Base-by-base conservation (phyloP, 257 asterid genomes). In the Ilex asprella region DNA sequence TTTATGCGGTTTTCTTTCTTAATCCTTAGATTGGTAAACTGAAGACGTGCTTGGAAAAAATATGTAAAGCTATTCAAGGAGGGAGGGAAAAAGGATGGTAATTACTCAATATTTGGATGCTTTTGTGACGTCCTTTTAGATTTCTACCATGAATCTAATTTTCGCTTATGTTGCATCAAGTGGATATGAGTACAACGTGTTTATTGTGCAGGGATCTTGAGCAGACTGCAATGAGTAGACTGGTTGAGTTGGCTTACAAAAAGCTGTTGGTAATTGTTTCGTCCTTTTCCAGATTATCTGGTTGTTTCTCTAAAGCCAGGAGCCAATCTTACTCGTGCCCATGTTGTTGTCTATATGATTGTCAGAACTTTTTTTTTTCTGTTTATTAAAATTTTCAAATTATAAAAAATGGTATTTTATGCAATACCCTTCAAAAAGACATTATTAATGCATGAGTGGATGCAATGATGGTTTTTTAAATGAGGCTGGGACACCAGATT, bases 181-280 rank as follows among this genome's bases (percentile, higher is more conserved):
- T 46, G 3, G 50, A 54, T 16, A 55, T 30, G 29, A 56, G 39
- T n/a, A 64, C 31, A 11, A 2, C 16, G 72, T 58, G 49, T 44
- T 76, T 58, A 39, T 68, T 74, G 60, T 73, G 62, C 81, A 90
- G 97, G 94, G 87, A 87, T 78, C 90, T 83, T 53, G 97, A 90
- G 78, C 86, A 81, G 82, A 78, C 80, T 74, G 96, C 96, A 32
- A 78, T 90, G 87, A 82, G 83, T 77, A 79, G 74, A 67, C 92
- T 87, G 64, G 78, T 83, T 50, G 97, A 90, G 86, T 69, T 83
- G 73, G 86, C 95, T 58, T 85, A 75, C 86, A 85, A 77, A 82
- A 89, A 87, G 77, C 86, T 85, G 31, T 63, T 90, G 95, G 97
- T 90, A 75, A 80, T 81, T 73, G 6, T 69, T 63, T 43, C 46